A percentile compares a stretch with the other conserved stretches of the same genome.
phyloP scores from a whole-genome alignment of 305 asterid genomes.

The Fraxinus velutina region DNA sequence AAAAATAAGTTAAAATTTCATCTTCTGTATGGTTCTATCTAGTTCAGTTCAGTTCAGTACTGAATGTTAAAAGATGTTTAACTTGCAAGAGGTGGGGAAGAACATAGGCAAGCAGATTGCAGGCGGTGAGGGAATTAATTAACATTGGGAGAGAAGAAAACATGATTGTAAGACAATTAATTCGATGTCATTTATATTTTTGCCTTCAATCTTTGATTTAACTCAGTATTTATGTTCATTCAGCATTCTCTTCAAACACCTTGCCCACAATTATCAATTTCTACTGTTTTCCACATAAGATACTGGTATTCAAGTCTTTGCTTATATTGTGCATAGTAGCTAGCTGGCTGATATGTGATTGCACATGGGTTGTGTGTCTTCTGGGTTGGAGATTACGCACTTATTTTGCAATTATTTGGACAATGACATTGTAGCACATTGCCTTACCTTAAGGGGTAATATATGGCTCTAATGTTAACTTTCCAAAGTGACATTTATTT shows the following conservation, averaged over 20 bases:
- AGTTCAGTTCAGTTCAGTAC: neutral
- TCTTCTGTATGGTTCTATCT: neutral
- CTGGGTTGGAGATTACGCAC: slow-evolving; percentile 25
- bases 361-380: slow-evolving; percentile 42
- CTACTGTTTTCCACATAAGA: neutral
- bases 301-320: slow-evolving; percentile 3
- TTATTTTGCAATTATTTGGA: slow-evolving; percentile 23
- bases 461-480: neutral
- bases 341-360: slow-evolving; percentile 50
- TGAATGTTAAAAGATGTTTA: no score
- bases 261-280: neutral
- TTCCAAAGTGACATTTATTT: neutral
- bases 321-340: neutral
- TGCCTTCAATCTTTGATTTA: neutral
- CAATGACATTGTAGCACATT: slow-evolving; percentile 17
- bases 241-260: neutral
- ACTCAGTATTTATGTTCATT: neutral
- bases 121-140: neutral
- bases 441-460: neutral
- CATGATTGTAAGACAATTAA: neutral
- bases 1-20: neutral
- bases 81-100: neutral
- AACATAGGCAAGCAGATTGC: neutral
- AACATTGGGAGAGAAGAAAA: neutral
- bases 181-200: slow-evolving; percentile 23